Evolutionary conservation across 1,284 basidiomycete species (phyloP), one percentile per base, ranked within the genome.

Genomic region (Trametes versicolor): DNA sequence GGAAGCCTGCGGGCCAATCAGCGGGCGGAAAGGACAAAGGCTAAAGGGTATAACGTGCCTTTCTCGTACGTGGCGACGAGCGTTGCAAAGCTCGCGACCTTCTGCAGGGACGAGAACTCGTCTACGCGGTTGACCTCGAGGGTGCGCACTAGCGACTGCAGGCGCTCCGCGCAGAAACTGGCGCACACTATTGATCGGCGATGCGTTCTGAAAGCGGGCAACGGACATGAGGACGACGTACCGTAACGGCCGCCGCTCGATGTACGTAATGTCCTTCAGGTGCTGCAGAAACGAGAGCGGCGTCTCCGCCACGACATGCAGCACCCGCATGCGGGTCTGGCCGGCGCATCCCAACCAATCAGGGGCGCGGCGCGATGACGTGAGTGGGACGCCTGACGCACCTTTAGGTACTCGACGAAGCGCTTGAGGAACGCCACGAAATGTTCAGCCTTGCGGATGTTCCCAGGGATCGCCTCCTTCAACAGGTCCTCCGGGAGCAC

Each of bases 251-350:
- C 97, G 86, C 68, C 95, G 87, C 77, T 99, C 98, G 72, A 99
- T 99, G 76, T 96, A 99, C 13, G 98, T 99, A 72, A 99, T 98
- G 74, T 99, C 98, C 79, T 98, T 99, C 54, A 99, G 83, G 80
- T 99, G 98, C 74, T 99, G 98, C 48, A 99, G 80, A 79, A 99
- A 99, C 2, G 97, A 99, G n/a, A 95, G 83, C 0, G 98, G 98
- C 4, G 98, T 99, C 78, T 99, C 98, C n/a, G 98, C 98, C 10
- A 99, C 98, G 67, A 99, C 98, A 76, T 99, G 98, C 27, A 99
- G 83, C 15, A 99, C 98, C 53, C 98, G 90, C 97, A 99, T 99
- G 56, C 98, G 88, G 9, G 98, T 99, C 95, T 97, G 68, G 21
- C 43, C 8, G 17, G 57, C 47, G 15, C 48, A 15, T 43, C 50